Conservation (phyloP, 2,329 filamentous ascomycete species). For the Bisporella sp. region DNA sequence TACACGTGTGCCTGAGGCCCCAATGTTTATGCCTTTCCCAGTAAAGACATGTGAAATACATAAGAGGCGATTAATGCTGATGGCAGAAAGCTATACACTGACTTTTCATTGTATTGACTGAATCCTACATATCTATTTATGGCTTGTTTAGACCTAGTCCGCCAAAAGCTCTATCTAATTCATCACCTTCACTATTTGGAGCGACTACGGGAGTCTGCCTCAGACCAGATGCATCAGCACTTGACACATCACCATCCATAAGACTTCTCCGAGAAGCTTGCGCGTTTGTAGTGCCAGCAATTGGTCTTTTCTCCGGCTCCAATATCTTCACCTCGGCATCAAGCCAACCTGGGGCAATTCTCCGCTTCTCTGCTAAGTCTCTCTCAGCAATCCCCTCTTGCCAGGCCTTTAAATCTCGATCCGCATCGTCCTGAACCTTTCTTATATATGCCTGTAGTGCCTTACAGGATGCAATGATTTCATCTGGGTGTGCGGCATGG, state of each 20-base stretch:
- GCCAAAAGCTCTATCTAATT: slow-evolving; percentile 46
- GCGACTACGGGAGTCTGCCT: slow-evolving; percentile 30
- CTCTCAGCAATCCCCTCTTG: slow-evolving; percentile 57
- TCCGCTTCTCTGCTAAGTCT: slow-evolving; percentile 72
- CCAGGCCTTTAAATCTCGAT: slow-evolving; percentile 60
- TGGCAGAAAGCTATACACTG: no score
- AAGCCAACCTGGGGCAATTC: slow-evolving; percentile 74
- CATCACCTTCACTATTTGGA: slow-evolving; percentile 40
- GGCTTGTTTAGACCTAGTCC: slow-evolving; percentile 31
- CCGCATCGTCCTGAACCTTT: slow-evolving; percentile 60
- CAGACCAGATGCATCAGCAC: slow-evolving; percentile 23
- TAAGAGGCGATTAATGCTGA: no score
- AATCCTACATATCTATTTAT: no score
- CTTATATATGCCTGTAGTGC: slow-evolving; percentile 71
- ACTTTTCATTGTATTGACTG: no score
- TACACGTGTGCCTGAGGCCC: no score
- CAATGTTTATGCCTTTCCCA: no score
- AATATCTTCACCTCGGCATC: slow-evolving; percentile 66
- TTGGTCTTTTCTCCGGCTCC: slow-evolving; percentile 51
- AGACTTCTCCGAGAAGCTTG: slow-evolving; percentile 9
- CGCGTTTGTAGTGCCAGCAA: not conserved
- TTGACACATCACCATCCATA: slow-evolving; percentile 27
- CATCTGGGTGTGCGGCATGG: slow-evolving; percentile 77
- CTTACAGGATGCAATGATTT: slow-evolving; percentile 76
- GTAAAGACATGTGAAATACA: no score